phyloP scores from a whole-genome alignment of 2,329 filamentous ascomycete species.

The Cercospora sesami region DNA sequence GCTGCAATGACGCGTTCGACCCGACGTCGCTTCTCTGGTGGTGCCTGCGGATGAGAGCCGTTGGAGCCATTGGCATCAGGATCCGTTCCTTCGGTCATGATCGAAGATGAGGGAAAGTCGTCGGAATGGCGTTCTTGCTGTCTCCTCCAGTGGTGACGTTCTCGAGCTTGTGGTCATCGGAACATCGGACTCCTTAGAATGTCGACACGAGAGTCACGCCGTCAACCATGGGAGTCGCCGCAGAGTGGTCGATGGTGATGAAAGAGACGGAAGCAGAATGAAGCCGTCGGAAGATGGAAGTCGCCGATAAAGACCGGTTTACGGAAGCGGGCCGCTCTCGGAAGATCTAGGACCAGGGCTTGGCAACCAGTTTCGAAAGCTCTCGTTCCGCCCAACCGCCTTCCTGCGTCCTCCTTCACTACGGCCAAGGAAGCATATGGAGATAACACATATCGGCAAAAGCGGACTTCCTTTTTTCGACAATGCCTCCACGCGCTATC shows the following conservation, averaged over 20 bases:
- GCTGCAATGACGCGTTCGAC: conserved; percentile 38
- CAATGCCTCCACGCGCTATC: not conserved
- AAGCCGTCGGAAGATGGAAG: not conserved
- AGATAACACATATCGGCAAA: too few relatives aligned
- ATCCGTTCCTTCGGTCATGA: not conserved
- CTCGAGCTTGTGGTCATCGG: not conserved
- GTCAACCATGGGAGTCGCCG: not conserved
- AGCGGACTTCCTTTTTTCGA: too few relatives aligned
- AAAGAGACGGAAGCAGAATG: not conserved
- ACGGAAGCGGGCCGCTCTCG: not conserved
- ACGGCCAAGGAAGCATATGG: too few relatives aligned
- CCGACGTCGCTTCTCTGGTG: conserved; percentile 26
- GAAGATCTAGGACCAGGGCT: not conserved
- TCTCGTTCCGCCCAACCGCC: not conserved
- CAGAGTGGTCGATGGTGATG: not conserved
- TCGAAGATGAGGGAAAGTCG: not conserved
- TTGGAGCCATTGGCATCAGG: not conserved
- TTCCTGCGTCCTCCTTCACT: not conserved
- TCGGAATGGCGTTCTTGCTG: not conserved
- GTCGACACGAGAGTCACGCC: not conserved
- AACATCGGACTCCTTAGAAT: not conserved
- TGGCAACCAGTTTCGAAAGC: not conserved
- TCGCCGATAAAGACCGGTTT: not conserved
- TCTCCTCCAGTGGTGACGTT: not conserved
- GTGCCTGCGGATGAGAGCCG: not conserved